Percentiles rank a stretch among this genome's conserved stretches.
Conservation (phyloP, 192 early-diverging fungal species). For the Entomortierella beljakovae region DNA sequence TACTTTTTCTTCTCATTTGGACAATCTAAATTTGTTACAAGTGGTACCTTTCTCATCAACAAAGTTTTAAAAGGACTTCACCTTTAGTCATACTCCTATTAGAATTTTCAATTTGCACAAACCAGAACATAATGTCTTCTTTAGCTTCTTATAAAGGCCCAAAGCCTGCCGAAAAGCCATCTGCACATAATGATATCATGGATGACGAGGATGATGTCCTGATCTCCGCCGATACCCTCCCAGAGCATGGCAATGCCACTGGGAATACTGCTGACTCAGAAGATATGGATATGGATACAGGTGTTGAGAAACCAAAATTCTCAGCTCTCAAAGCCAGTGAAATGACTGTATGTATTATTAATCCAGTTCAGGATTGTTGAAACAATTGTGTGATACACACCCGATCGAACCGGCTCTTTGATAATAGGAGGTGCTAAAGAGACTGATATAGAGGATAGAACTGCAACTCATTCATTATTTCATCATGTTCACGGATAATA, state of each 20-base stretch:
- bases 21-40: not conserved
- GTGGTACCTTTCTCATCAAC: not conserved
- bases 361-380: not conserved
- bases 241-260: conserved; percentile 46
- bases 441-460: not conserved
- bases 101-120: not conserved
- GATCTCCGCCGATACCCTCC: conserved; percentile 70
- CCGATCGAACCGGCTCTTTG: too few relatives aligned
- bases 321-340: conserved; percentile 63
- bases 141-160: conserved; percentile 50
- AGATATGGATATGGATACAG: conserved; percentile 55
- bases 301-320: conserved; percentile 73
- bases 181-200: conserved; percentile 27
- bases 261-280: conserved; percentile 39
- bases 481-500: not conserved
- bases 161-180: conserved; percentile 50
- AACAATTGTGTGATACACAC: too few relatives aligned
- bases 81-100: not conserved
- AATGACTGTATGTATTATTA: conserved; percentile 29
- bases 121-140: conserved; percentile 33
- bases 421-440: not conserved
- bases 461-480: not conserved
- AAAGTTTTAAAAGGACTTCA: not conserved
- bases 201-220: conserved; percentile 74
- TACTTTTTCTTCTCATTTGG: not conserved